Conservation (phyloP, 192 early-diverging fungal genomes). For the Mycoemilia scoparia region DNA sequence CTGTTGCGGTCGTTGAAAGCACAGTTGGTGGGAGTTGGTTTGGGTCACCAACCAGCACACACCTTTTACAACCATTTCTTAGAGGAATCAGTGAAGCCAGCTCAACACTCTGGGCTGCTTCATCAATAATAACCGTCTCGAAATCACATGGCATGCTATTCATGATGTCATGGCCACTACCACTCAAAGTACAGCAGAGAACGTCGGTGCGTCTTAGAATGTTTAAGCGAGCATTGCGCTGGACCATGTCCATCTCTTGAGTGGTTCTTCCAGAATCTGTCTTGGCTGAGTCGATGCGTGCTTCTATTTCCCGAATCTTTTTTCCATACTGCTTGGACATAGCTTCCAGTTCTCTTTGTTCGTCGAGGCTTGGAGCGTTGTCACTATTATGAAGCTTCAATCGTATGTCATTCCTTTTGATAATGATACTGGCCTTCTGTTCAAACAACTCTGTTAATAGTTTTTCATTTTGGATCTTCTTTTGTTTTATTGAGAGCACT, state of each 20-base stretch:
- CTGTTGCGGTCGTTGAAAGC: constrained; percentile 44
- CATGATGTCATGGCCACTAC: constrained; percentile 72
- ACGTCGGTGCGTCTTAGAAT: constrained; percentile 66
- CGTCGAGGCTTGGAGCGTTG: constrained; percentile 8
- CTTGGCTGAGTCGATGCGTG: constrained; percentile 6
- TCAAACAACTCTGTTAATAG: too few species aligned
- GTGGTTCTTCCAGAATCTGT: too few species aligned
- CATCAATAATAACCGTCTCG: constrained; percentile 82
- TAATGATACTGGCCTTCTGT: constrained; percentile 2
- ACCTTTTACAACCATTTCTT: constrained; percentile 57
- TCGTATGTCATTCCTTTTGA: constrained; percentile 6
- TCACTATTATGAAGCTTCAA: too few species aligned
- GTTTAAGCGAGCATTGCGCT: constrained; percentile 36
- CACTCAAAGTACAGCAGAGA: constrained; percentile 65
- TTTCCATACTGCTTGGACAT: constrained; percentile 4
- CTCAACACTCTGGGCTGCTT: constrained; percentile 88
- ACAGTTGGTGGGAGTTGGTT: constrained; percentile 90
- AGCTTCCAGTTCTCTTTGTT: constrained; percentile 5
- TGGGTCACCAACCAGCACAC: constrained; percentile 84
- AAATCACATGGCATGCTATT: constrained; percentile 45
- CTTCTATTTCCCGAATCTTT: constrained; percentile 3
- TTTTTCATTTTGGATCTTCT: constrained; percentile 3
- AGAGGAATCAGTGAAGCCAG: constrained; percentile 74
- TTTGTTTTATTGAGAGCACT: constrained; percentile 9
- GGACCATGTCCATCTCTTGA: constrained; percentile 32